These are phyloP conservation scores for Arthrobotrys iridis DNA, from an alignment of 2,329 filamentous ascomycete genomes.

Conservation along the genomic window DNA sequence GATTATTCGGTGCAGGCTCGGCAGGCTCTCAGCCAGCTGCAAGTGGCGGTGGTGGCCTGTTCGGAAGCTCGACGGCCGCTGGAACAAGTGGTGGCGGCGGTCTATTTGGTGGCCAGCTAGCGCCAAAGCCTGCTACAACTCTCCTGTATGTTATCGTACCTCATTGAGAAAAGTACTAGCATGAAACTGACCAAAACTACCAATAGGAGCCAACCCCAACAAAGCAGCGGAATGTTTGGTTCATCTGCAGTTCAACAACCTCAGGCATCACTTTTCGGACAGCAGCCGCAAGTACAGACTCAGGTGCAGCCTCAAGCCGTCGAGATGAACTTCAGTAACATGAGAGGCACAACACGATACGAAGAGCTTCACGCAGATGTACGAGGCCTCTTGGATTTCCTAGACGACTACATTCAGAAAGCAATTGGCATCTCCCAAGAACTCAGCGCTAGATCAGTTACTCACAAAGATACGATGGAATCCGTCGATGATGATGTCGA, in stretches of 20 bases:
- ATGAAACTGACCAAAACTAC: neutral
- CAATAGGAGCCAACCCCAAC: slow-evolving; percentile 26
- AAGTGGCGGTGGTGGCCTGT: slow-evolving; percentile 9
- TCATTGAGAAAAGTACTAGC: neutral
- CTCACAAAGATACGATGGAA: slow-evolving; percentile 72
- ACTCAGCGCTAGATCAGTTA: slow-evolving; percentile 74
- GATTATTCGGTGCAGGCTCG: slow-evolving; percentile 37
- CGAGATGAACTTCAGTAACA: slow-evolving; percentile 75
- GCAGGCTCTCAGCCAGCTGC: slow-evolving; percentile 14
- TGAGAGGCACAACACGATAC: slow-evolving; percentile 89
- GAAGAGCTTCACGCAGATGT: slow-evolving; percentile 86
- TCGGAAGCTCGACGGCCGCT: slow-evolving; percentile 22
- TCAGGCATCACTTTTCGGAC: slow-evolving; percentile 37
- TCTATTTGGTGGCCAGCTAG: slow-evolving; percentile 34
- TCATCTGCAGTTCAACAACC: slow-evolving; percentile 30
- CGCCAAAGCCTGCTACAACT: slow-evolving; percentile 3
- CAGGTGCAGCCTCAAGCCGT: slow-evolving; percentile 43
- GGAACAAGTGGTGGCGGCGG: slow-evolving; percentile 17
- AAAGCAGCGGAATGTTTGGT: slow-evolving; percentile 53
- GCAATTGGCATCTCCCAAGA: slow-evolving; percentile 82
- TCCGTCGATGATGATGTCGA: slow-evolving; percentile 74
- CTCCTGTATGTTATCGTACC: slow-evolving; percentile 26
- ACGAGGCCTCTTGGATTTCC: slow-evolving; percentile 77
- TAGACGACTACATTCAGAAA: slow-evolving; percentile 81
- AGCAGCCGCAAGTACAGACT: slow-evolving; percentile 17